phyloP scores from a whole-genome alignment of 345 rosid genomes.

The Diplotaxis tenuifolia region DNA sequence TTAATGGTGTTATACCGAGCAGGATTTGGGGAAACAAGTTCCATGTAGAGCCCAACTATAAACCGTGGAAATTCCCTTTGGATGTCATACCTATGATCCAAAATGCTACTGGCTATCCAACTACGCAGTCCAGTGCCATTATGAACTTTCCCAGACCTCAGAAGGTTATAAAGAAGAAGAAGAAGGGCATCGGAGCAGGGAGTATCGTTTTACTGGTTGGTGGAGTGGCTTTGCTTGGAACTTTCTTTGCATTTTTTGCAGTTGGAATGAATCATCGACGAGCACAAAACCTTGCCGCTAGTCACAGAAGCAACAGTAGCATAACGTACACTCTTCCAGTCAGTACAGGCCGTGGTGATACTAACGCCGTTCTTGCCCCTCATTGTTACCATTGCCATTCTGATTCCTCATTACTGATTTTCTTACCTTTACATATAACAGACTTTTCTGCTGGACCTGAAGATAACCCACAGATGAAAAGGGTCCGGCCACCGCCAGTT shows the following conservation, averaged over 20 bases:
- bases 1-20: slow-evolving; percentile 24
- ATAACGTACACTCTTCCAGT: slow-evolving; percentile 46
- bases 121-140: slow-evolving; percentile 69
- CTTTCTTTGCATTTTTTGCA: slow-evolving; percentile 55
- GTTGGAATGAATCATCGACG: slow-evolving; percentile 41
- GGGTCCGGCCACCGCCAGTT: slow-evolving; percentile 42
- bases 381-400: slow-evolving; percentile 19
- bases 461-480: slow-evolving; percentile 47
- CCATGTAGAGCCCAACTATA: slow-evolving; percentile 49
- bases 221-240: slow-evolving; percentile 55
- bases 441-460: slow-evolving; percentile 44
- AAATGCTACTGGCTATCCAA: slow-evolving; percentile 60
- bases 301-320: slow-evolving; percentile 43
- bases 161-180: slow-evolving; percentile 41
- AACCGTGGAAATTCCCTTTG: slow-evolving; percentile 78
- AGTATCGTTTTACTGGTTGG: slow-evolving; percentile 56
- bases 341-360: slow-evolving; percentile 51
- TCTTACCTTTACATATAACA: slow-evolving; percentile 22
- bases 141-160: slow-evolving; percentile 52
- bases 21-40: slow-evolving; percentile 88
- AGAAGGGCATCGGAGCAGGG: slow-evolving; percentile 52
- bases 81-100: slow-evolving; percentile 41
- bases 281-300: slow-evolving; percentile 34
- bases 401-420: slow-evolving; percentile 21
- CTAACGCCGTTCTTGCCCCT: slow-evolving; percentile 17